Base-by-base conservation (phyloP, 164 flowering plant genomes). In the Sedum album region DNA sequence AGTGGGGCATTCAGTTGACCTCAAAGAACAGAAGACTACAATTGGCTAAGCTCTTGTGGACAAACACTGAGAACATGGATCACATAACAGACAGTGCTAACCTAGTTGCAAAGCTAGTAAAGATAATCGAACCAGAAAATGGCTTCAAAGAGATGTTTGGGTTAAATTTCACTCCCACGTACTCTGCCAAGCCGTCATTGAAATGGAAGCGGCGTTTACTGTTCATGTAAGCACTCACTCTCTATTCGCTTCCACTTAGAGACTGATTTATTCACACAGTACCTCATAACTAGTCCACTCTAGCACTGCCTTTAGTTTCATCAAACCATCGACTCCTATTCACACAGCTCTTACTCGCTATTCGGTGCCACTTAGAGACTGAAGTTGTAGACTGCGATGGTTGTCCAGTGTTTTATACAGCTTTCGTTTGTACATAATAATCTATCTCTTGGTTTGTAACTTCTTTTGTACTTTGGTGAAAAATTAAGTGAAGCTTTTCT, bases 101-200 rank as follows among this genome's bases (percentile, higher is more conserved):
- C 23, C 30, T 65, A 21, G 67, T 65, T 18, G 67, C 67, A 25
- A 65, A 65, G 42, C 67, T 65, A 36, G 67, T 65, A n/a, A 41
- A 41, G 26, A 35, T 65, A 4, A 35, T 33, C 31, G 48, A 65
- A 35, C 42, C 67, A 65, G 67, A 41, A 26, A 65, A 38, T 21
- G 67, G 42, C 46, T 65, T 25, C 67, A 65, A 65, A 48, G 67
- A 65, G 67, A 65, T 65, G 67, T 65, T 65, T 41, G 67, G 67
- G 30, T 41, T 65, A 10, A 65, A 65, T 30, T 65, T 65, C 30
- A 65, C 67, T 25, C 67, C 67, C 46, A 14, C 42, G 0, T 21
- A 10, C 18, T 9, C 67, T 6, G n/a, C 67, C 48, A 65, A 25
- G 28, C 42, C 30, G 38, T 33, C 67, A 13, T 7, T 38, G 42